Percentiles rank a stretch among this genome's conserved stretches.
These are phyloP conservation scores for Ogataea ganodermae DNA, from an alignment of 805 yeast genomes.

Conservation along the genomic window DNA sequence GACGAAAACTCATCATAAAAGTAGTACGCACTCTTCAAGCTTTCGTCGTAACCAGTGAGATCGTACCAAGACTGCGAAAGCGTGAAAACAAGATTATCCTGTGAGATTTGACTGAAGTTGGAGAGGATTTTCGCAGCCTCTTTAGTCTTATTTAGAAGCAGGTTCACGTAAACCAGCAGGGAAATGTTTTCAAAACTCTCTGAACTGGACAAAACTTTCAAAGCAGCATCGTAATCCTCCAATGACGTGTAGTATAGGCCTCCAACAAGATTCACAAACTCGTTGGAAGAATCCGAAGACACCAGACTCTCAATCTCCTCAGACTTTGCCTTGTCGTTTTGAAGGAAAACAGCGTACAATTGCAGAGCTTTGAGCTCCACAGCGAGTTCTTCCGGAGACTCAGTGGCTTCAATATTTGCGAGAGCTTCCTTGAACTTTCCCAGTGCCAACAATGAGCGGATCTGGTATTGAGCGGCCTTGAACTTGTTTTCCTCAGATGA, in stretches of 20 bases:
- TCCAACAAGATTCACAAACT: conserved; percentile 18
- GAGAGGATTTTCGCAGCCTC: conserved; percentile 49
- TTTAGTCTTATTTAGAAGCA: conserved; percentile 44
- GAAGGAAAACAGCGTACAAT: conserved; percentile 15
- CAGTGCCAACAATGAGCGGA: conserved; percentile 22
- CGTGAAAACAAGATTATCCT: conserved; percentile 77
- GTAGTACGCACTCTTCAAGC: conserved; percentile 53
- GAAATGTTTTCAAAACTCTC: conserved; percentile 41
- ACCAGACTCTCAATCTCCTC: conserved; percentile 23
- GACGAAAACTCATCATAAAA: conserved; percentile 82
- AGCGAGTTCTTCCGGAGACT: conserved; percentile 13
- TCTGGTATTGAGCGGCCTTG: conserved; percentile 29
- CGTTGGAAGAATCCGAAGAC: conserved; percentile 24
- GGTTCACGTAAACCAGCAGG: conserved; percentile 40
- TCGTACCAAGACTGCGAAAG: conserved; percentile 72
- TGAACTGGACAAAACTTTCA: conserved; percentile 37
- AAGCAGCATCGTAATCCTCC: conserved; percentile 45
- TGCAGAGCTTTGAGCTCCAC: conserved; percentile 20
- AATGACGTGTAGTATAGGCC: conserved; percentile 32
- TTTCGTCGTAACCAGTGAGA: conserved; percentile 43
- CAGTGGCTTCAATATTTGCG: conserved; percentile 11
- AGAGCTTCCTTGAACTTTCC: conserved; percentile 22
- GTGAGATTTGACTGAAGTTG: conserved; percentile 49
- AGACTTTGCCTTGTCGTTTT: conserved; percentile 14
- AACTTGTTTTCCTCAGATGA: conserved; percentile 27